Conservation (phyloP, 2,329 filamentous ascomycete species). For the Cladosporium sp. region DNA sequence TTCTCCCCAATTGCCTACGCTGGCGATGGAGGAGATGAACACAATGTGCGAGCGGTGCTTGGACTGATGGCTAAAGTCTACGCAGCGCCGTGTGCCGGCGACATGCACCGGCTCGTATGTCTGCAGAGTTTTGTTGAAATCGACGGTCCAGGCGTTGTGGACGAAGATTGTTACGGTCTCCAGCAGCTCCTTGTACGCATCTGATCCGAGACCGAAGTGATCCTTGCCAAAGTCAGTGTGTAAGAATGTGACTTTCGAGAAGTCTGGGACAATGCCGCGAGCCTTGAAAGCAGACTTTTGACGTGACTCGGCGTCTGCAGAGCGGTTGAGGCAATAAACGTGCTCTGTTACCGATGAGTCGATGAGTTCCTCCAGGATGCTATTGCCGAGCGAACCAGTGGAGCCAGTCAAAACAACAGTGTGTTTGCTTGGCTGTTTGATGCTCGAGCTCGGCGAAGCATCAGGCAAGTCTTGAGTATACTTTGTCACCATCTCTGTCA, state of each 20-base stretch:
- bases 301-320: constrained; percentile 14
- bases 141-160: constrained; percentile 35
- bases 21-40: constrained; percentile 36
- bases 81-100: constrained; percentile 9
- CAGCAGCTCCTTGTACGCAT: constrained; percentile 18
- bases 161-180: constrained; percentile 24
- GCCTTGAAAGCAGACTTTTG: constrained; percentile 20
- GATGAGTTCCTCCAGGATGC: constrained; percentile 28
- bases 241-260: constrained; percentile 23
- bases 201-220: constrained; percentile 16
- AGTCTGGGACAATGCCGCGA: constrained; percentile 21
- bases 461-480: no score
- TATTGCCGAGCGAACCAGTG: constrained; percentile 31
- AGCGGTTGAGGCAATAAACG: constrained; percentile 28
- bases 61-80: constrained; percentile 23
- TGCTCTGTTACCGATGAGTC: constrained; percentile 19
- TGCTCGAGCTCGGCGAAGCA: no score
- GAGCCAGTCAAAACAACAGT: constrained; percentile 31
- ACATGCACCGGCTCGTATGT: constrained; percentile 21
- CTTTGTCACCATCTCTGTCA: no score
- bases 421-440: constrained; percentile 4
- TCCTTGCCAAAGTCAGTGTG: constrained; percentile 10
- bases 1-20: constrained; percentile 24
- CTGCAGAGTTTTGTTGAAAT: constrained; percentile 30
- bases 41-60: constrained; percentile 25